Base-by-base conservation (phyloP, 495 filamentous ascomycete genomes). In the Penicillium samsonianum region DNA sequence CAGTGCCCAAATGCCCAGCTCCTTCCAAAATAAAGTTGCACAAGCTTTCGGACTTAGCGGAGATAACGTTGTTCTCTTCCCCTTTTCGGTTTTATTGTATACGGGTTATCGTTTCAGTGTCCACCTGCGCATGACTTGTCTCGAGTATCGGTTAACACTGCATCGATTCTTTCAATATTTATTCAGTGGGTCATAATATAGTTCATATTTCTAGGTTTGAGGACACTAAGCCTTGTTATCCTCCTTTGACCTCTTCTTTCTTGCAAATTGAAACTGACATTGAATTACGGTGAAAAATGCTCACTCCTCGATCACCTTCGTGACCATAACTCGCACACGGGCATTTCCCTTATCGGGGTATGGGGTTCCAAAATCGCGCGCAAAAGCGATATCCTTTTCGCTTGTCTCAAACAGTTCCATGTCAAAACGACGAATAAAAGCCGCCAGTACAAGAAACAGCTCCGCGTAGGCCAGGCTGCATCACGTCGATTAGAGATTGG, bases 391-490 rank as follows among this genome's bases (percentile, higher is more conserved):
- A 51, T 75, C 66, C 28, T 56, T 60, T 40, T 52, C 49, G 0
- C 57, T 64, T 4, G 68, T 74, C 17, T 78, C 70, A 45, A 65
- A 67, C 11, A 77, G 45, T 50, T 76, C 69, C 28, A 80, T 58
- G 2, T 77, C 71, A 53, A 77, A 80, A 1, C 63, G 63, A 1
- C 73, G 60, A 7, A 77, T 54, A 1, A 82, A 30, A 0, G 52
- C 63, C 9, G 76, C 74, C 11, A 79, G 20, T 0, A 60, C 58
- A 20, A 79, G 50, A 46, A 72, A 79, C 3, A 79, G n/a, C 62
- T 78, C 75, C 8, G 76, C 73, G 43, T 70, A 75, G 0, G 78
- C 79, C n/a, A 79, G 54, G 46, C 73, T 79, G 35, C 28, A 31
- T 23, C 7, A 37, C 14, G 42, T 66, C 51, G 60, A 61, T 23